Conservation (phyloP, 2,329 filamentous ascomycete genomes). For the Aspergillus tanneri region DNA sequence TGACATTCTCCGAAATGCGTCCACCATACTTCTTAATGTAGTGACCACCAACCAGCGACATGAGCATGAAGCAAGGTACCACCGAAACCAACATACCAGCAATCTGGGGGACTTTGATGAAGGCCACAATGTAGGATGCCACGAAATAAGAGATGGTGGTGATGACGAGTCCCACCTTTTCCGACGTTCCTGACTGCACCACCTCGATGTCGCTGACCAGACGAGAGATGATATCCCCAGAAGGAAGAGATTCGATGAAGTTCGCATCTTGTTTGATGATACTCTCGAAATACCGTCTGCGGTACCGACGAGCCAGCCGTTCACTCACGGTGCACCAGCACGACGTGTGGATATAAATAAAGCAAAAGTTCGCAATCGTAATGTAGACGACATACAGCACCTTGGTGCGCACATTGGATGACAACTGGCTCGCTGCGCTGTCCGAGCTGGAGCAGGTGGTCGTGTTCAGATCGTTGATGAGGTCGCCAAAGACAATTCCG, state of each 20-base stretch:
- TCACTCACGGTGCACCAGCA: slow-evolving; percentile 65
- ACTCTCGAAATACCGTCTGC: slow-evolving; percentile 59
- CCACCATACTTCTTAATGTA: slow-evolving; percentile 52
- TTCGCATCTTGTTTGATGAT: slow-evolving; percentile 61
- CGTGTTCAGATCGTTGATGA: slow-evolving; percentile 41
- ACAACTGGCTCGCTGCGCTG: slow-evolving; percentile 11
- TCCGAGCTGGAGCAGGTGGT: slow-evolving; percentile 25
- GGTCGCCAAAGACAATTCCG: slow-evolving; percentile 41
- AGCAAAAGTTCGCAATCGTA: slow-evolving; percentile 60
- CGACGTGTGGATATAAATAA: slow-evolving; percentile 63
- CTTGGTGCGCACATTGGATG: slow-evolving; percentile 41
- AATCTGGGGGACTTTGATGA: slow-evolving; percentile 61
- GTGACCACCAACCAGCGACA: slow-evolving; percentile 55
- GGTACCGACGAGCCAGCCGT: slow-evolving; percentile 61
- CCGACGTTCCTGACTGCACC: slow-evolving; percentile 66
- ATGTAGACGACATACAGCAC: slow-evolving; percentile 64
- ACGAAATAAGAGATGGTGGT: slow-evolving; percentile 64
- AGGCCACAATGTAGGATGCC: slow-evolving; percentile 65
- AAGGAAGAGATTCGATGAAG: slow-evolving; percentile 63
- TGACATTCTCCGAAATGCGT: slow-evolving; percentile 53
- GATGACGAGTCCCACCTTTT: slow-evolving; percentile 67
- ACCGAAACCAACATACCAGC: slow-evolving; percentile 65
- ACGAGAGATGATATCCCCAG: slow-evolving; percentile 62
- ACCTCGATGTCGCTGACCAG: slow-evolving; percentile 65
- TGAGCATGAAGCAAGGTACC: slow-evolving; percentile 61